These are phyloP conservation scores for Dimocarpus longan DNA, from an alignment of 345 rosid species.

Conservation along the genomic window DNA sequence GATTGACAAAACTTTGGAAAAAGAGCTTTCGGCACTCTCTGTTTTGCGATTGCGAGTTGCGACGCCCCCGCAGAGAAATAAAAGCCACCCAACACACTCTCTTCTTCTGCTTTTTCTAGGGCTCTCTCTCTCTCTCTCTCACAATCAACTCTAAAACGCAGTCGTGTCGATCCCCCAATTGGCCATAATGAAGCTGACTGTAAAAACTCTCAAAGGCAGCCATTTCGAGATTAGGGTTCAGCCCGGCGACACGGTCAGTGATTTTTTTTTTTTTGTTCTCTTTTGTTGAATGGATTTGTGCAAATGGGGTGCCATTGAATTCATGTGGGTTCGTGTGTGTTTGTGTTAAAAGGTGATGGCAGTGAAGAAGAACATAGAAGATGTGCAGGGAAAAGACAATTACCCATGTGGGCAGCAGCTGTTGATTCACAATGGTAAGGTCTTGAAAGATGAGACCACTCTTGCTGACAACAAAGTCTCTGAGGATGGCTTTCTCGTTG, in stretches of 20 bases:
- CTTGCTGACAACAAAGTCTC: conserved; percentile 77
- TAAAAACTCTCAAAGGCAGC: conserved; percentile 94
- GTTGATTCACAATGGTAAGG: conserved; percentile 96
- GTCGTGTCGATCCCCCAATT: conserved; percentile 22
- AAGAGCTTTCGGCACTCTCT: no score
- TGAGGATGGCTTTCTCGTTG: conserved; percentile 97
- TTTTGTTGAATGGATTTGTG: no score
- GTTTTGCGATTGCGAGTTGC: no score
- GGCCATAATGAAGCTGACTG: conserved; percentile 87
- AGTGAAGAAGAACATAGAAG: conserved; percentile 97
- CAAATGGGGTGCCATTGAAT: no score
- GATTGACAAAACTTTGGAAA: no score
- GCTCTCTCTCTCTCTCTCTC: conserved; percentile 21
- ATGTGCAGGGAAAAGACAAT: conserved; percentile 89
- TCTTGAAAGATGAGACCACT: conserved; percentile 94
- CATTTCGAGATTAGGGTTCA: conserved; percentile 96
- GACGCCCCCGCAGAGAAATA: no score
- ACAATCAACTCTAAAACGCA: conserved; percentile 1
- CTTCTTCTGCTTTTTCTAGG: conserved; percentile 23
- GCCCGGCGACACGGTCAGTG: conserved; percentile 79
- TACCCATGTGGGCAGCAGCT: conserved; percentile 95
- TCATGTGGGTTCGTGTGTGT: background rate
- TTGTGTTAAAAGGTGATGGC: conserved; percentile 65
- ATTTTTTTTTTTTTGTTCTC: background rate
- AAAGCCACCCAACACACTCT: no score